Evolutionary conservation across 1,284 basidiomycete genomes (phyloP).

Genomic region (Pterula multifida): DNA sequence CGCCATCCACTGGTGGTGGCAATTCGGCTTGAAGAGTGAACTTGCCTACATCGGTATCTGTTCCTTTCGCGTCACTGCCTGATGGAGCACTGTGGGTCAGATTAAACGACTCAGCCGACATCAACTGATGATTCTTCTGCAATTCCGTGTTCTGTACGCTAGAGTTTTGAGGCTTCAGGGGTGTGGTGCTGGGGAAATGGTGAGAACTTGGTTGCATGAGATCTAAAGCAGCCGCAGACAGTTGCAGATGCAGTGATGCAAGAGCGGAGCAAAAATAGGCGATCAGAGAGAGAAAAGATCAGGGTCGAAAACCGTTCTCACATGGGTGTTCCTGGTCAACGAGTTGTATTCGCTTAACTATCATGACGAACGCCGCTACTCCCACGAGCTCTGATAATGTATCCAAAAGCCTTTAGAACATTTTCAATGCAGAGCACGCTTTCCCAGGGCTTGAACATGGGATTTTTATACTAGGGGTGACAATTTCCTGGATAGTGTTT

Average conservation of each 20-base stretch:
- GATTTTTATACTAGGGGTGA: no score
- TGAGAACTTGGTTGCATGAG: background rate
- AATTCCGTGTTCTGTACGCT: background rate
- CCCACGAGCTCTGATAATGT: no score
- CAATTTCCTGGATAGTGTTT: no score
- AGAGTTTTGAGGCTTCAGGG: background rate
- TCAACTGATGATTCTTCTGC: background rate
- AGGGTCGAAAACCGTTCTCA: no score
- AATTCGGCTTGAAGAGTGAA: background rate
- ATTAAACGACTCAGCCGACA: background rate
- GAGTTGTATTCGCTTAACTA: no score
- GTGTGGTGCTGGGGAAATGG: background rate
- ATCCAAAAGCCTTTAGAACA: no score
- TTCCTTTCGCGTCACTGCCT: background rate
- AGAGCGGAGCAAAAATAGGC: background rate
- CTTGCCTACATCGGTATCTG: background rate
- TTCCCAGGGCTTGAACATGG: no score
- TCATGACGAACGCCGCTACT: no score
- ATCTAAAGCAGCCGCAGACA: background rate
- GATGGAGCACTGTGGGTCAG: background rate
- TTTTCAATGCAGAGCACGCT: no score
- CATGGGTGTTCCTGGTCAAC: background rate
- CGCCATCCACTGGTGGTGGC: background rate
- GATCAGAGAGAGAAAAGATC: no score
- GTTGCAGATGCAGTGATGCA: background rate